These are phyloP conservation scores for Physcomitrium patens DNA, from an alignment of 225 moss, liverwort and hornwort genomes.

Conservation along the genomic window DNA sequence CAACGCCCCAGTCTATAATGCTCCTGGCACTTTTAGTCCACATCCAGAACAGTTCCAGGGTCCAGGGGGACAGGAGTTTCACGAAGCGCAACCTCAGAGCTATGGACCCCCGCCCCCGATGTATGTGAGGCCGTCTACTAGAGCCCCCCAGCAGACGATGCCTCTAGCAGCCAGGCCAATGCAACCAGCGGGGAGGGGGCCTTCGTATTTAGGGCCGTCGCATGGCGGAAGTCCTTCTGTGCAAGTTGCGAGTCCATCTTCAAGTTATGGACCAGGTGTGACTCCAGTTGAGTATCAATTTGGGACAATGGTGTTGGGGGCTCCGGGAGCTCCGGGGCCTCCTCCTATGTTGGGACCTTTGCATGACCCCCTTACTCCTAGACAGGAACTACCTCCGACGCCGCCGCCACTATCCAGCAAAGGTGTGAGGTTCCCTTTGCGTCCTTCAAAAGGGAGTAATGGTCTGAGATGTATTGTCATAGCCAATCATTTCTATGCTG, in stretches of 20 bases:
- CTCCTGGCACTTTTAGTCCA: slow-evolving; percentile 25
- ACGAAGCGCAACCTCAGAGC: background rate
- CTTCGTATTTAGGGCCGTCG: slow-evolving; percentile 4
- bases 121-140: slow-evolving; percentile 16
- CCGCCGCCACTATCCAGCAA: slow-evolving; percentile 66
- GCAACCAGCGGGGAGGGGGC: background rate
- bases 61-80: background rate
- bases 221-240: background rate
- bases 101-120: slow-evolving; percentile 6
- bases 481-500: slow-evolving; percentile 74
- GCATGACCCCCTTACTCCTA: slow-evolving; percentile 35
- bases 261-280: background rate
- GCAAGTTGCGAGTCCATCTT: background rate
- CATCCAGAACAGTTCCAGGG: slow-evolving; percentile 8
- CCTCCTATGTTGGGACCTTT: slow-evolving; percentile 5
- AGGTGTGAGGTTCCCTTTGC: slow-evolving; percentile 57
- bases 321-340: background rate
- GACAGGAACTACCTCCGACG: slow-evolving; percentile 18
- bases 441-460: slow-evolving; percentile 53
- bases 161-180: background rate
- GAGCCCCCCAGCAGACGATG: background rate
- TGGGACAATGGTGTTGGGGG: slow-evolving; percentile 10
- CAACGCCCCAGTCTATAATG: background rate
- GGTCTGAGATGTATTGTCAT: slow-evolving; percentile 61
- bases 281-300: slow-evolving; percentile 18